A percentile compares a stretch with the other conserved stretches of the same genome.
phyloP scores from a whole-genome alignment of 257 asterid genomes.

The Voacanga thouarsii region DNA sequence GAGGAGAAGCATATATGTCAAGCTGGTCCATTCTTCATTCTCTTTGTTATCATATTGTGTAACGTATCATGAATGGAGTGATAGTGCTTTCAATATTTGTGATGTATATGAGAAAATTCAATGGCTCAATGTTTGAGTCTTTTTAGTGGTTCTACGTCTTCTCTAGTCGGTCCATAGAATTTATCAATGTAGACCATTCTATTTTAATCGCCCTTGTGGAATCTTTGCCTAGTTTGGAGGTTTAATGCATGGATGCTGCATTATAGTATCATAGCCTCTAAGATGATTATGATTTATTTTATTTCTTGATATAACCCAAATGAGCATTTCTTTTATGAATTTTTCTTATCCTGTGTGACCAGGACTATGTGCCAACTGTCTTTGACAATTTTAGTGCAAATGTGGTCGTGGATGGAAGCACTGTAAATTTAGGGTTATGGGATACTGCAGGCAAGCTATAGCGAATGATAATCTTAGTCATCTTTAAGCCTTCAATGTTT shows the following conservation, averaged over 20 bases:
- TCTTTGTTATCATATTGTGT: neutral
- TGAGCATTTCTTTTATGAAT: neutral
- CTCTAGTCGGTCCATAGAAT: neutral
- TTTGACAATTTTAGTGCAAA: constrained; percentile 86
- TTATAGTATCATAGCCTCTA: too few relatives aligned
- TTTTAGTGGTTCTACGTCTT: neutral
- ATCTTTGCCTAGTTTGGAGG: neutral
- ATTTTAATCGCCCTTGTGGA: too few relatives aligned
- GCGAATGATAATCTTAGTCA: neutral
- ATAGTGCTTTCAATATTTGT: neutral
- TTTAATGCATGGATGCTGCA: neutral
- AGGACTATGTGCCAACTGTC: constrained; percentile 90
- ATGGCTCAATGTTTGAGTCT: neutral
- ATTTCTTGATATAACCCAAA: neutral
- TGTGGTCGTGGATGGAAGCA: constrained; percentile 80
- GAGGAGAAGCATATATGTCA: neutral
- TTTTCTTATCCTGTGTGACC: neutral
- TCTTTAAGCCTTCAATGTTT: constrained; percentile 17
- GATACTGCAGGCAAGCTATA: constrained; percentile 67
- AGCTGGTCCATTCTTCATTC: neutral
- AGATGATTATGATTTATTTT: neutral
- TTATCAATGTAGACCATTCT: neutral
- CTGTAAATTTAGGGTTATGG: constrained; percentile 71
- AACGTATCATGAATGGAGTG: neutral
- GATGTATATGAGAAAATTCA: neutral